Conservation (phyloP, 1,284 basidiomycete genomes). For the Pseudozyma thailandica region DNA sequence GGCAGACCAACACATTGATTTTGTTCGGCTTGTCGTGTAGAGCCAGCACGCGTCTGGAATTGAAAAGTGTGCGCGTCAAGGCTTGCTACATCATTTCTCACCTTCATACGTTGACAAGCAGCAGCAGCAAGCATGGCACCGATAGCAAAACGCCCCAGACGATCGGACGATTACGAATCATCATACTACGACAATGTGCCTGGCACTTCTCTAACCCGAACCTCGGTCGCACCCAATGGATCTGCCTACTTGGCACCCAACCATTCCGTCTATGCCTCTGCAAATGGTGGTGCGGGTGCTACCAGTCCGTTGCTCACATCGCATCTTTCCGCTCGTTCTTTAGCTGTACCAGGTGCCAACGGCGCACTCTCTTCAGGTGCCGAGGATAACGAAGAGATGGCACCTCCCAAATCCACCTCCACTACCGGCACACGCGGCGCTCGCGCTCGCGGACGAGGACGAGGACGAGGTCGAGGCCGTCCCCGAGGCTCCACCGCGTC, state of each 20-base stretch:
- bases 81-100: not conserved
- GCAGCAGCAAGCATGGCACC: constrained; percentile 12
- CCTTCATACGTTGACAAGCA: too few species aligned
- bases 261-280: not conserved
- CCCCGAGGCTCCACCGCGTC: not conserved
- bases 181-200: constrained; percentile 33
- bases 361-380: constrained; percentile 9
- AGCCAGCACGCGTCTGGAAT: not conserved
- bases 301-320: constrained; percentile 17
- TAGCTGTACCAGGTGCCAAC: not conserved
- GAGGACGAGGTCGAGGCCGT: constrained; percentile 18
- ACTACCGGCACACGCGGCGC: constrained; percentile 6
- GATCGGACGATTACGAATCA: constrained; percentile 20
- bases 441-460: constrained; percentile 6
- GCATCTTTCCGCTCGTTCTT: not conserved
- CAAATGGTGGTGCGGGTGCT: constrained; percentile 4
- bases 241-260: constrained; percentile 7
- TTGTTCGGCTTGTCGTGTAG: too few species aligned
- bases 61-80: not conserved
- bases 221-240: constrained; percentile 5
- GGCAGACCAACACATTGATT: constrained; percentile 5
- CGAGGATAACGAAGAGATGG: constrained; percentile 37
- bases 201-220: constrained; percentile 20
- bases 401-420: constrained; percentile 13
- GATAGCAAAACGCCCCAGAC: constrained; percentile 25